Conservation (phyloP, 768 basidiomycete genomes). For the Psilocybe azurescens region DNA sequence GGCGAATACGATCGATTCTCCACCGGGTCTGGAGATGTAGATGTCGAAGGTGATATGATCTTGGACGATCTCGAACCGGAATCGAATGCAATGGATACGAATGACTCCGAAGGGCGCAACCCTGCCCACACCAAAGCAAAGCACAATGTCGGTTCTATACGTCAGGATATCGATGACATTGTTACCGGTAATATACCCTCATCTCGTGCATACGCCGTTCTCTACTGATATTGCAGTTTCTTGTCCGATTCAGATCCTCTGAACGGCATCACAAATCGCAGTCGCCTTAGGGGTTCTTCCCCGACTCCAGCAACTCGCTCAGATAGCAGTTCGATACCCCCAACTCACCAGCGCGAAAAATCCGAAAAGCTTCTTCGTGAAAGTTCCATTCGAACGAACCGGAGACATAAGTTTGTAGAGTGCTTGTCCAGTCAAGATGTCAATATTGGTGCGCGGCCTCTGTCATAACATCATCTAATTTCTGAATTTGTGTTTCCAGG, state of each 20-base stretch:
- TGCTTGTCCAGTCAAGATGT: conserved; percentile 80
- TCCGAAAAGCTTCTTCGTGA: conserved; percentile 72
- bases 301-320: conserved; percentile 28
- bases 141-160: conserved; percentile 54
- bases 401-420: conserved; percentile 81
- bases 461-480: not conserved
- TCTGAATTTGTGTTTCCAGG: conserved; percentile 42
- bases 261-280: conserved; percentile 52
- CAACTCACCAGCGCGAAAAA: conserved; percentile 42
- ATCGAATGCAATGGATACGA: conserved; percentile 29
- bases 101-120: conserved; percentile 28
- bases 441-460: conserved; percentile 70
- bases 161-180: conserved; percentile 74
- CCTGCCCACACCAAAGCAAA: conserved; percentile 44
- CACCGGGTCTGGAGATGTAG: conserved; percentile 51
- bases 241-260: conserved; percentile 56
- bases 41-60: conserved; percentile 79
- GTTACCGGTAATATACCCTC: conserved; percentile 65
- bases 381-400: conserved; percentile 78
- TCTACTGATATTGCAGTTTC: conserved; percentile 24
- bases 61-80: conserved; percentile 78
- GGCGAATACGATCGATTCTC: conserved; percentile 28
- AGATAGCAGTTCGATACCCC: conserved; percentile 26
- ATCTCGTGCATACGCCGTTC: conserved; percentile 13
- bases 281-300: conserved; percentile 42